These are phyloP conservation scores for Rugonectria rugulosa DNA, from an alignment of 2,329 filamentous ascomycete species.

Conservation along the genomic window DNA sequence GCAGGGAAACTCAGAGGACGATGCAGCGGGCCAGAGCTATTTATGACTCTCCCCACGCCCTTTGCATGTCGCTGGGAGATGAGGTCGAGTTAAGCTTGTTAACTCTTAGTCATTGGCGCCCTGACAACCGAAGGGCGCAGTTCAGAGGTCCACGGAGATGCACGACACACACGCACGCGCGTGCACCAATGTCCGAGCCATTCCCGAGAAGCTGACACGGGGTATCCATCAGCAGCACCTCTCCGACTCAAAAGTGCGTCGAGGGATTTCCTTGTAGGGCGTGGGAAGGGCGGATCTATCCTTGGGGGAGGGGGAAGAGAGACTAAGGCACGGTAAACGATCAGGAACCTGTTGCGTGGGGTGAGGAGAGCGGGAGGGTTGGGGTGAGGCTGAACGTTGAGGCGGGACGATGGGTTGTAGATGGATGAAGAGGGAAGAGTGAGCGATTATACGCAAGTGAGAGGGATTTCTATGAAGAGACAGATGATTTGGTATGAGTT, in stretches of 20 bases:
- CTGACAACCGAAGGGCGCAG: conserved; percentile 4
- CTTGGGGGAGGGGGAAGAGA: background rate
- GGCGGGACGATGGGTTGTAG: background rate
- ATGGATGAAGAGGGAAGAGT: background rate
- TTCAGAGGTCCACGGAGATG: background rate
- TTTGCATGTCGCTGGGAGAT: background rate
- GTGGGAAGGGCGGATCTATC: background rate
- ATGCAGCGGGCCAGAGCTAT: background rate
- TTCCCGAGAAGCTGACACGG: conserved; percentile 1
- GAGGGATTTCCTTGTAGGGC: background rate
- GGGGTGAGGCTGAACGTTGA: background rate
- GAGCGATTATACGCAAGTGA: background rate
- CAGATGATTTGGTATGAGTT: background rate
- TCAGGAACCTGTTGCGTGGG: background rate
- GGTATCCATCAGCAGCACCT: background rate
- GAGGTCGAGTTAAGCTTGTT: conserved; percentile 10
- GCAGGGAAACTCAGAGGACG: background rate
- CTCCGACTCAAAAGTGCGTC: background rate
- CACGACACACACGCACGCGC: background rate
- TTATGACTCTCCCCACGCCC: background rate
- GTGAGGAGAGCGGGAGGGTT: background rate
- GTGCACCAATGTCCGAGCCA: background rate
- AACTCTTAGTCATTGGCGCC: conserved; percentile 11
- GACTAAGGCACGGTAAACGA: too few relatives aligned
- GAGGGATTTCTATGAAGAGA: background rate